Base-by-base conservation (phyloP, 345 rosid genomes). In the Cochlearia excelsa region DNA sequence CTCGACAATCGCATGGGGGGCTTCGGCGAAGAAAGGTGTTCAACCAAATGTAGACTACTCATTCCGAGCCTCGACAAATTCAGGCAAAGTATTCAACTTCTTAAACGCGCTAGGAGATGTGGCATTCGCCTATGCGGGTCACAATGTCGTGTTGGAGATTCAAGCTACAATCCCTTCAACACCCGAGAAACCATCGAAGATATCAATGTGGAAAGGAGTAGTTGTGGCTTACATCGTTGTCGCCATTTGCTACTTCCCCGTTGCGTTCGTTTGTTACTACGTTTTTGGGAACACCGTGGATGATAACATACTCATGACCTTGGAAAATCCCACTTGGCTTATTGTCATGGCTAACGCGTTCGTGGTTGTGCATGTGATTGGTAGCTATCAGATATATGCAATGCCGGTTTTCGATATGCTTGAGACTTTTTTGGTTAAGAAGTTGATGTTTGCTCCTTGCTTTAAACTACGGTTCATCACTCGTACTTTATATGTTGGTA, bases 351-450 rank as follows among this genome's bases (percentile, higher is more conserved):
- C 95, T 54, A 90, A 90, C 65, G 39, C 81, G 51, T 87, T 90
- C 9, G 97, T 90, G 29, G 79, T 90, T 28, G 3, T 90, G 54
- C 96, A 91, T 67, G 95, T 91, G 43, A 72, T 91, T 7, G 95
- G 98, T 59, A 81, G 96, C 79, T 91, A 91, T 66, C 96, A 91
- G 82, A 42, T 88, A 6, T 88, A 63, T 30, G 88, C 92, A 4
- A 88, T 91, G 79, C 95, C 90, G 0, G 95, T 91, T 43, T 91
- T 91, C 26, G 96, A 88, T 72, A 82, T 84, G 96, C n/a, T 86
- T 0, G 95, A 91, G 67, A 84, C 88, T 29, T 41, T 79, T 2
- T 57, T 91, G 56, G 92, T 88, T 5, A 86, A 74, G 72, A 31
- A 71, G 65, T 3, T 80, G 79, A 49, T 51, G 16, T 84, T 85